Base-by-base conservation (phyloP, 2,329 filamentous ascomycete genomes). In the Furcasterigmium furcatum region DNA sequence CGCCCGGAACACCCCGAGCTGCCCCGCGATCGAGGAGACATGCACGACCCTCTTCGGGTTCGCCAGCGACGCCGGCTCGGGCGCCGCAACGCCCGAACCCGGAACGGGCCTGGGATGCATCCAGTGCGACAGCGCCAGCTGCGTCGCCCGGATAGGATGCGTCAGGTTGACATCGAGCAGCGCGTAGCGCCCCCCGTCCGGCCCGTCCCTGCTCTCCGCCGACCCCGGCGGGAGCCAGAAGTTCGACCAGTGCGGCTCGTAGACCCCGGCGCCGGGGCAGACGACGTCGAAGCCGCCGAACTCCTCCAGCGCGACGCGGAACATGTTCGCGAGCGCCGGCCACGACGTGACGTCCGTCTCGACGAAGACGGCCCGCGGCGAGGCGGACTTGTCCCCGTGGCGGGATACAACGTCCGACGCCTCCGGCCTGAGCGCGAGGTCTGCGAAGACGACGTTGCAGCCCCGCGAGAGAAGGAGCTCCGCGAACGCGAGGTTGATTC, bases 381-480 rank as follows among this genome's bases (percentile, higher is more conserved):
- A 45, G 56, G 12, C 42, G 39, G 16, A 34, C 5, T 43, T 45
- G 32, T 43, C 36, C 25, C 44, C 18, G 49, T 66, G 46, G 4
- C 51, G 36, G 3, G 46, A 34, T 4, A 71, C 34, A 8, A 76
- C 48, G 2, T 45, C 51, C 30, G 68, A 41, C 2, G 73, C 69
- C 47, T 74, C 70, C 0, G 70, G 66, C 0, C 71, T 64, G 0
- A 76, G 58, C 1, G 58, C 48, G 0, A 76, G 49, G 51, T 76
- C 73, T 32, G 67, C 73, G 5, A 76, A 53, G 4, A 74, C 54
- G 14, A 76, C 72, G 43, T 71, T 73, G 57, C 72, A 74, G 30
- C 60, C 58, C 20, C 59, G 59, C 8, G 53, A 52, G 1, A 76
- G 59, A 2, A 77, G 63, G 0, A 74, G 60, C 18, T 64, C 52